Evolutionary conservation across 2,329 filamentous ascomycete species (phyloP), one percentile per base, ranked within the genome.

Genomic region (Aspergillus candidus): DNA sequence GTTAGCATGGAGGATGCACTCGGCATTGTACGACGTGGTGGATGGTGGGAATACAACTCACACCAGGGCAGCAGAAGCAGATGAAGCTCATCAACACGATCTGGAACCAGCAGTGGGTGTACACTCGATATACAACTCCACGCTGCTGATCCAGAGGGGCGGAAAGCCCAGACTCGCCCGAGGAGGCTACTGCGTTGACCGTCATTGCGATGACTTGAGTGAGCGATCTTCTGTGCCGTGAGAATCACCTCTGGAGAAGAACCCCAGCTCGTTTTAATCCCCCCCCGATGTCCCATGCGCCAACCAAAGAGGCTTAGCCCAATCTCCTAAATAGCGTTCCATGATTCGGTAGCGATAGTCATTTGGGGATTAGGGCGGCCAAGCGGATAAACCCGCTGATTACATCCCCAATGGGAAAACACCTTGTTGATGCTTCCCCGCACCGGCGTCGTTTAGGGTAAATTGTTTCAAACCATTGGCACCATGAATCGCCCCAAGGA

Each of bases 41-140:
- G 6, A 4, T 15, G n/a, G 11, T 1, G 12, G 2, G 14, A 29
- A 43, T 17, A 4, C 18, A 1, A 40, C 51, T 32, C 27, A 55
- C 41, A 3, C 65, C 71, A 40, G 71, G 72, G 30, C 70, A 66
- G 42, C 72, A 75, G 52, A 75, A 74, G 50, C 70, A 74, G 41
- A 75, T 74, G 39, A 74, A 61, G 54, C 69, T 71, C 44, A 75
- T 74, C 39, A 75, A 59, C 2, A 71, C 18, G 38, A 75, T 72
- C 53, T 75, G 72, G 34, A 69, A 69, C 72, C 72, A 75, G 11
- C 69, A 67, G 48, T 73, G 59, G 6, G 66, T 60, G 51, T 71
- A 72, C 40, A 72, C 40, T 10, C 48, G 51, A 38, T 53, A 47
- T 11, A 52, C 11, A 11, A 41, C 40, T 11, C 57, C 59, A 3